A percentile compares a stretch with the other conserved stretches of the same genome.
Evolutionary conservation across 306 rosid genomes (phyloP).

Genomic region (Erythrophleum fordii): DNA sequence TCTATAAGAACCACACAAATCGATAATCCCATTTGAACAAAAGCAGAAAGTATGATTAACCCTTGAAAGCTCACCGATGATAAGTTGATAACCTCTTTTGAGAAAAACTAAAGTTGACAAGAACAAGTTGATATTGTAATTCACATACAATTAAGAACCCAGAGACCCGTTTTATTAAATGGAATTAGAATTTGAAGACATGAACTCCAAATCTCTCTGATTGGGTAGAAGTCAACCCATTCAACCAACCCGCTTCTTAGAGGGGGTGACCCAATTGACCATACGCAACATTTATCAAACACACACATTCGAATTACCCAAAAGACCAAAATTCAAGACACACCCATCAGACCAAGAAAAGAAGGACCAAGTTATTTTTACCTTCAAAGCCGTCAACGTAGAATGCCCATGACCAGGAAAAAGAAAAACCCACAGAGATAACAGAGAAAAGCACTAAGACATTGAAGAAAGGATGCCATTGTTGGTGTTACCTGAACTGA

Average conservation of each 20-base stretch:
- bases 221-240: slow-evolving; percentile 72
- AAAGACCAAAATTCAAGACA: slow-evolving; percentile 42
- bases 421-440: slow-evolving; percentile 44
- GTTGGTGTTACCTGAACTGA: slow-evolving; percentile 51
- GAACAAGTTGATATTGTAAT: slow-evolving; percentile 31
- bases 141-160: slow-evolving; percentile 32
- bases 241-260: slow-evolving; percentile 79
- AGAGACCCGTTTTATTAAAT: slow-evolving; percentile 35
- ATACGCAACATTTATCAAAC: slow-evolving; percentile 42
- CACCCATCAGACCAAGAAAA: slow-evolving; percentile 44
- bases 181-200: slow-evolving; percentile 36
- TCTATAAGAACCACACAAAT: slow-evolving; percentile 14
- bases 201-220: slow-evolving; percentile 44
- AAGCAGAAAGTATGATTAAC: slow-evolving; percentile 33
- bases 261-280: slow-evolving; percentile 52
- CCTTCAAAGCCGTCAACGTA: slow-evolving; percentile 59
- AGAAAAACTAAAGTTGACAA: slow-evolving; percentile 1
- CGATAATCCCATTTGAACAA: not conserved
- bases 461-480: slow-evolving; percentile 39
- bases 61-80: slow-evolving; percentile 35
- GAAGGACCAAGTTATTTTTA: slow-evolving; percentile 23
- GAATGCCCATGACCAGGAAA: slow-evolving; percentile 50
- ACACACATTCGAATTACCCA: slow-evolving; percentile 29
- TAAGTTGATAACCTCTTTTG: slow-evolving; percentile 25
- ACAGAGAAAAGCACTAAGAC: slow-evolving; percentile 18